Evolutionary conservation across 176 grass and related monocot species (phyloP).

Genomic region (Carex scoparia): DNA sequence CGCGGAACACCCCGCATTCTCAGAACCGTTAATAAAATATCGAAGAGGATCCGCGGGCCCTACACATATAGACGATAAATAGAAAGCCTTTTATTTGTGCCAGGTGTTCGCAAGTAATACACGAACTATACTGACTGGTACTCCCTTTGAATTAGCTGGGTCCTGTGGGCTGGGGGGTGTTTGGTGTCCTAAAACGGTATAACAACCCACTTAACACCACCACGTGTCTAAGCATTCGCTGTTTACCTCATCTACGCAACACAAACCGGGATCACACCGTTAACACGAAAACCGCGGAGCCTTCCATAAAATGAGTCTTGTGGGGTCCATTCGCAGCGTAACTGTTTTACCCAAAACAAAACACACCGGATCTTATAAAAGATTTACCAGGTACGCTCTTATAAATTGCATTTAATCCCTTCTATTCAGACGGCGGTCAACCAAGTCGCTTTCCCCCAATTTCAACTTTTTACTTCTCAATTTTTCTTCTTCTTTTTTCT

Average conservation of each 20-base stretch:
- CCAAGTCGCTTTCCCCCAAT: slow-evolving; percentile 24
- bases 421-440: slow-evolving; percentile 19
- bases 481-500: neutral
- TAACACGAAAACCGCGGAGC: neutral
- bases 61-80: too few relatives aligned
- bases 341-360: neutral
- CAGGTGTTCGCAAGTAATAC: neutral
- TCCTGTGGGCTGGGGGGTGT: neutral
- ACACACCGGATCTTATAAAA: neutral
- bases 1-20: neutral
- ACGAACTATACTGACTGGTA: neutral
- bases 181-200: slow-evolving; percentile 24
- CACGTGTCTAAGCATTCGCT: slow-evolving; percentile 18
- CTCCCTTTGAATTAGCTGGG: neutral
- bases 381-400: neutral
- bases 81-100: neutral
- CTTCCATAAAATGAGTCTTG: neutral
- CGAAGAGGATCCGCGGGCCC: neutral
- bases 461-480: slow-evolving; percentile 14
- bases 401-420: neutral
- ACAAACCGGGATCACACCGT: neutral
- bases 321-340: neutral
- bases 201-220: neutral
- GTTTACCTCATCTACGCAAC: neutral
- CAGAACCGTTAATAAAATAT: neutral